Evolutionary conservation across 176 grass and related monocot species (phyloP).

Genomic region (Puya raimondii): DNA sequence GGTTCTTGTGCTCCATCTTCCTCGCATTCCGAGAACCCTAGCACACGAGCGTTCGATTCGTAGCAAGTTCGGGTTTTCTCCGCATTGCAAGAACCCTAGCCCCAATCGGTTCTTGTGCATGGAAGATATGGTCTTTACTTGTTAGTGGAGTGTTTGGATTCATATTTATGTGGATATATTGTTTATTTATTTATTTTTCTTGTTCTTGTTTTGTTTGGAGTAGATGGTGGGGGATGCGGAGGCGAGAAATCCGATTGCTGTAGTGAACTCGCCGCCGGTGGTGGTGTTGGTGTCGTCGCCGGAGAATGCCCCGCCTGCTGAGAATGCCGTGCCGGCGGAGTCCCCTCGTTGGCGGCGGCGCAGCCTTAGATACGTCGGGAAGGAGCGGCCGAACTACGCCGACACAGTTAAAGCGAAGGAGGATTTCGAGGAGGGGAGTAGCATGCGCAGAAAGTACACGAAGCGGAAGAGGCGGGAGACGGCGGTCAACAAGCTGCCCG

Average conservation of each 20-base stretch:
- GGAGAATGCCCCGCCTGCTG: slow-evolving; percentile 19
- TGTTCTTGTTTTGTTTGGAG: not conserved
- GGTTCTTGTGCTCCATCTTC: too few species aligned
- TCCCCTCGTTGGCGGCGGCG: slow-evolving; percentile 24
- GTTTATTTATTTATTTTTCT: not conserved
- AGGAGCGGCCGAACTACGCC: slow-evolving; percentile 9
- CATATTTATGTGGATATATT: too few species aligned
- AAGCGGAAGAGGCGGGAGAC: slow-evolving; percentile 21
- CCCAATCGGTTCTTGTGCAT: too few species aligned
- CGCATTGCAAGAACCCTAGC: too few species aligned
- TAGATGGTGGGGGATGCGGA: not conserved
- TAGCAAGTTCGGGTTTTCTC: too few species aligned
- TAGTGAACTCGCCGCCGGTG: not conserved
- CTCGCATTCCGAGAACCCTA: too few species aligned
- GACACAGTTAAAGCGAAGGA: slow-evolving; percentile 14
- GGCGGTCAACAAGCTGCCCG: not conserved
- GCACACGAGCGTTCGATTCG: too few species aligned
- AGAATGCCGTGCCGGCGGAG: not conserved
- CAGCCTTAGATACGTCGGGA: slow-evolving; percentile 34
- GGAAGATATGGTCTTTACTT: too few species aligned
- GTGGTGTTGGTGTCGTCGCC: slow-evolving; percentile 21
- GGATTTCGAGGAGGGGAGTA: slow-evolving; percentile 13
- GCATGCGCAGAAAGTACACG: slow-evolving; percentile 12
- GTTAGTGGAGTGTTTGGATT: too few species aligned
- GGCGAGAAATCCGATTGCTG: not conserved